Evolutionary conservation across 768 basidiomycete genomes (phyloP), one percentile per base, ranked within the genome.

Genomic region (Agrocybe praecox): DNA sequence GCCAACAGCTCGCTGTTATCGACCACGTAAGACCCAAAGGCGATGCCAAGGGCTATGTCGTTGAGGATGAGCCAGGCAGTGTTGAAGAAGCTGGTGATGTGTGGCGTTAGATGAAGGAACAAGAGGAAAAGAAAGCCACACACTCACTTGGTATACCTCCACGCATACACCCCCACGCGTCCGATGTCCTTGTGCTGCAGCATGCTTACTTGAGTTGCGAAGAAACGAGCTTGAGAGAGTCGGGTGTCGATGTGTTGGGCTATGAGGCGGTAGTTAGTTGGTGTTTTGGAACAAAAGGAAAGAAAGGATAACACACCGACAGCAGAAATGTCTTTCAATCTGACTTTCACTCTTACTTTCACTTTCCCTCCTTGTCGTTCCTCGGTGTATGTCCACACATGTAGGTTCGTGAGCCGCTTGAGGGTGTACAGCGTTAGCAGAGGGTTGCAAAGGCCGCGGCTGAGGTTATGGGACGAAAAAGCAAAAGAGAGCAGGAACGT

Each of bases 21-120:
- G 51, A 78, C 80, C 1, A 97, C 65, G 65, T 94, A 85, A 1
- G 85, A 72, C 1, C 90, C 87, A 26, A 91, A 74, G 0, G 89
- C 88, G 42, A 83, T 71, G 0, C 96, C 96, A 23, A 97, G 78
- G 23, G 94, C 93, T 23, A 95, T 69, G 66, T 98, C 96, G 70
- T 98, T 98, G 62, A 94, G 68, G 24, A 95, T 82, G 1, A 96
- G 76, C 96, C 96, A 98, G 2, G 96, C 78, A 26, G 84, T 87
- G 65, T 96, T 97, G 76, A 92, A 96, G 69, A 96, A 95, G 50
- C 92, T 95, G n/a, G 50, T 2, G n/a, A 44, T 23, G 21, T 2
- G 5, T 22, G 8, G 12, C 36, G 36, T 56, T n/a, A 54, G n/a
- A 6, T 18, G 40, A n/a, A n/a, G n/a, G n/a, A n/a, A n/a, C n/a